phyloP scores from a whole-genome alignment of 768 basidiomycete species.

The Agrocybe praecox region DNA sequence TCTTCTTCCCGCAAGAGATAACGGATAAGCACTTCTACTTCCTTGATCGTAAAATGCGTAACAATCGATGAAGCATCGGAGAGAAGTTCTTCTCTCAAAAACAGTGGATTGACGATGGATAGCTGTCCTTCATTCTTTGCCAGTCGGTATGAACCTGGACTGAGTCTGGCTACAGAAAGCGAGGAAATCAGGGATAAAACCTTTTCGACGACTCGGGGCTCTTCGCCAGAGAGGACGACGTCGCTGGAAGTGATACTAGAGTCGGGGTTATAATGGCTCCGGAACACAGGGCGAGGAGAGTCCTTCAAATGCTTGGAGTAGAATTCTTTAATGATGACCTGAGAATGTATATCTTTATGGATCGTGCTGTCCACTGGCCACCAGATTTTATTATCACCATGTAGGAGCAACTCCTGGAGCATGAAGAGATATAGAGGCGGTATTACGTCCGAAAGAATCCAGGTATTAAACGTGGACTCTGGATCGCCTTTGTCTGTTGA shows the following conservation, averaged over 20 bases:
- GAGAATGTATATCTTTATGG: constrained; percentile 17
- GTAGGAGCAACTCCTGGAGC: constrained; percentile 27
- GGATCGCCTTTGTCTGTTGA: constrained; percentile 24
- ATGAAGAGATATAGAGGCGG: constrained; percentile 41
- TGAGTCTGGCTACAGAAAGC: constrained; percentile 20
- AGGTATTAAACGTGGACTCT: constrained; percentile 43
- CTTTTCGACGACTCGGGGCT: constrained; percentile 20
- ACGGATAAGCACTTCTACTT: constrained; percentile 24
- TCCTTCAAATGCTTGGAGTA: constrained; percentile 25
- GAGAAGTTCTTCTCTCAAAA: constrained; percentile 27
- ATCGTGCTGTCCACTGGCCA: constrained; percentile 33
- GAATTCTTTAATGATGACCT: constrained; percentile 27
- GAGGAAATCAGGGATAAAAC: constrained; percentile 24
- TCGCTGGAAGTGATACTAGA: constrained; percentile 17
- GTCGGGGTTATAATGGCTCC: constrained; percentile 19
- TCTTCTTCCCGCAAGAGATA: constrained; percentile 23
- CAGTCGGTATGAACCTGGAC: constrained; percentile 17
- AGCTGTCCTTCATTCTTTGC: constrained; percentile 18
- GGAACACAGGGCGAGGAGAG: constrained; percentile 26
- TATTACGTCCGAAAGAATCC: constrained; percentile 38
- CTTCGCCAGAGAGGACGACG: constrained; percentile 24
- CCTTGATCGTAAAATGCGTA: constrained; percentile 12
- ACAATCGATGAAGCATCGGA: constrained; percentile 8
- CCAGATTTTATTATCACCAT: constrained; percentile 26
- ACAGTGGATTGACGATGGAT: constrained; percentile 21